These are phyloP conservation scores for Pyricularia sp. DNA, from an alignment of 2,329 filamentous ascomycete genomes.

Conservation along the genomic window DNA sequence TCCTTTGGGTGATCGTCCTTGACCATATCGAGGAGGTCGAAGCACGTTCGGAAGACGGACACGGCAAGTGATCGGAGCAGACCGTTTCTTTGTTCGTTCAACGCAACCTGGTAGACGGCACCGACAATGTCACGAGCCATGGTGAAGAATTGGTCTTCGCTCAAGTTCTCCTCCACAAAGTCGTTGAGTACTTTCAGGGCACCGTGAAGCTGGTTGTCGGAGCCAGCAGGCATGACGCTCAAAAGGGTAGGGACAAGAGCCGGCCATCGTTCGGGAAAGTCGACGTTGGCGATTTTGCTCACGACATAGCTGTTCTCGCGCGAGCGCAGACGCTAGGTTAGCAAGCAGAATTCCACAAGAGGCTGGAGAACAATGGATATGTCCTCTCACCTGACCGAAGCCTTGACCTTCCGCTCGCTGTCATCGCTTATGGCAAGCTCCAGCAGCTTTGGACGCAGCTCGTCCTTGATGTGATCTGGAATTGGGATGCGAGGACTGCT, in stretches of 20 bases:
- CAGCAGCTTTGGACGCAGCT: conserved; percentile 65
- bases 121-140: conserved; percentile 81
- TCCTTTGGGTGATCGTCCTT: conserved; percentile 84
- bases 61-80: conserved; percentile 77
- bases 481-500: conserved; percentile 59
- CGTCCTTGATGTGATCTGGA: conserved; percentile 61
- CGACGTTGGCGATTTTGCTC: conserved; percentile 86
- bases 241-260: conserved; percentile 74
- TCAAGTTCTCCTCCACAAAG: conserved; percentile 86
- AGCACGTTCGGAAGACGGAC: conserved; percentile 81
- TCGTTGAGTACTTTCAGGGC: conserved; percentile 81
- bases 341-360: background rate
- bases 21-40: conserved; percentile 94
- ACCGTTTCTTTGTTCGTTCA: conserved; percentile 64
- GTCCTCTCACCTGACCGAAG: conserved; percentile 61
- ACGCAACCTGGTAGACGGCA: conserved; percentile 72
- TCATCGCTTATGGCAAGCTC: conserved; percentile 66
- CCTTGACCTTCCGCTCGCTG: conserved; percentile 77
- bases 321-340: background rate
- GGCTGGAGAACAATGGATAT: conserved; percentile 5
- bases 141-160: conserved; percentile 88
- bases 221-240: conserved; percentile 64
- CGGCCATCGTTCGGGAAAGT: conserved; percentile 96
- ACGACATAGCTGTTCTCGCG: conserved; percentile 51
- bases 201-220: conserved; percentile 76